Conservation (phyloP, 176 grass and related monocot species). For the Neostapfia colusana region DNA sequence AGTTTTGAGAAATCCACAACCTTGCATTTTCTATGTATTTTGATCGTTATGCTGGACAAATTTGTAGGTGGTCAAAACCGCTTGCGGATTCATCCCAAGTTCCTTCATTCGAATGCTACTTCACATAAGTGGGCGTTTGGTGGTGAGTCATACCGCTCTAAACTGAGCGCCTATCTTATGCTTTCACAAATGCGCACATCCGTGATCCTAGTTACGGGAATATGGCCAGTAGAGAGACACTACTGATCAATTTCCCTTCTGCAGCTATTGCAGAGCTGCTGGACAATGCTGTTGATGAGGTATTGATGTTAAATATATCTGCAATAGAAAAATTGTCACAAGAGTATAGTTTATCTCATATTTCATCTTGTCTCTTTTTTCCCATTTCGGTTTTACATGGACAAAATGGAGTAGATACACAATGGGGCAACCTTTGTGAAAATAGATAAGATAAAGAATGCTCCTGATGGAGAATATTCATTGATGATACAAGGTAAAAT, state of each 20-base stretch:
- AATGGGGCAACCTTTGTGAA: conserved; percentile 75
- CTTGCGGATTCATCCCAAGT: conserved; percentile 63
- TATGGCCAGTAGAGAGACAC: not conserved
- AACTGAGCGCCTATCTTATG: conserved; percentile 11
- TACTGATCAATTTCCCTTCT: conserved; percentile 29
- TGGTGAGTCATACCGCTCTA: conserved; percentile 42
- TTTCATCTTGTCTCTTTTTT: not conserved
- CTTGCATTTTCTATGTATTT: conserved; percentile 3
- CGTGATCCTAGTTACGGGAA: not conserved
- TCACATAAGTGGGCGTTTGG: conserved; percentile 73
- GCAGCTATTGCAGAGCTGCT: conserved; percentile 68
- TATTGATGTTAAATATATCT: conserved; percentile 41
- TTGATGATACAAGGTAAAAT: conserved; percentile 73
- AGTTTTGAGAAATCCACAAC: not conserved
- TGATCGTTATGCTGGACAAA: conserved; percentile 21
- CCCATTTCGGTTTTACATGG: conserved; percentile 22
- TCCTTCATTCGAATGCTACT: conserved; percentile 74
- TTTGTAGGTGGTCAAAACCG: conserved; percentile 48
- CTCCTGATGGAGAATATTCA: conserved; percentile 50
- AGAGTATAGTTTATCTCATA: not conserved
- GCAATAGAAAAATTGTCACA: conserved; percentile 1
- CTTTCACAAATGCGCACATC: conserved; percentile 14
- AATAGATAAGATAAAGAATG: conserved; percentile 58
- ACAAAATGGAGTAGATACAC: conserved; percentile 43
- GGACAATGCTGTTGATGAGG: conserved; percentile 69